These are phyloP conservation scores for Pyrus hybrid DNA, from an alignment of 331 rosid species.

Conservation along the genomic window DNA sequence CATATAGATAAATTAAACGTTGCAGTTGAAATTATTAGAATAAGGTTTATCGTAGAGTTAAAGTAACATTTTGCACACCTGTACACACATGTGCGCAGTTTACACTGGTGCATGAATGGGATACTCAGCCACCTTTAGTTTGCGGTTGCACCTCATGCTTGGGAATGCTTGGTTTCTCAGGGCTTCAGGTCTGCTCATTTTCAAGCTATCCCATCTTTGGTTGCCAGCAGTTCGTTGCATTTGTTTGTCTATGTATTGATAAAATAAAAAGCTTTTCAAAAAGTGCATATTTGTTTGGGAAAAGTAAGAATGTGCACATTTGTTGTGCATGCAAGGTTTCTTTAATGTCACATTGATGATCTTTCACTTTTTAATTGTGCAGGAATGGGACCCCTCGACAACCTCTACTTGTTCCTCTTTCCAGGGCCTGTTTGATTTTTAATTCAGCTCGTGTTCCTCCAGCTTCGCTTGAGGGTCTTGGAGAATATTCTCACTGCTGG, in stretches of 20 bases:
- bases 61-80: not conserved
- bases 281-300: not conserved
- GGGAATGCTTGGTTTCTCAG: constrained; percentile 34
- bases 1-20: not conserved
- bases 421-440: constrained; percentile 77
- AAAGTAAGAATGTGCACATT: not conserved
- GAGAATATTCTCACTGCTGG: constrained; percentile 92
- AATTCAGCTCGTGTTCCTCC: constrained; percentile 68
- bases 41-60: not conserved
- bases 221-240: too few species aligned
- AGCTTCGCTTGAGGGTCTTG: constrained; percentile 85
- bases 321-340: not conserved
- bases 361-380: constrained; percentile 8
- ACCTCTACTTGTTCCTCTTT: constrained; percentile 90
- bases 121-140: constrained; percentile 69
- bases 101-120: constrained; percentile 42
- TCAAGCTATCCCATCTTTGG: not conserved
- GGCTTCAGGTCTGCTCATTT: not conserved
- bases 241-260: not conserved
- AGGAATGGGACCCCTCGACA: constrained; percentile 98
- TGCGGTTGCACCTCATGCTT: constrained; percentile 78
- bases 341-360: constrained; percentile 9
- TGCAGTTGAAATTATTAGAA: not conserved
- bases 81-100: not conserved
- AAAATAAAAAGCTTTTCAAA: not conserved